phyloP scores from a whole-genome alignment of 805 yeast genomes.

The Grigorovia transvaalensis region DNA sequence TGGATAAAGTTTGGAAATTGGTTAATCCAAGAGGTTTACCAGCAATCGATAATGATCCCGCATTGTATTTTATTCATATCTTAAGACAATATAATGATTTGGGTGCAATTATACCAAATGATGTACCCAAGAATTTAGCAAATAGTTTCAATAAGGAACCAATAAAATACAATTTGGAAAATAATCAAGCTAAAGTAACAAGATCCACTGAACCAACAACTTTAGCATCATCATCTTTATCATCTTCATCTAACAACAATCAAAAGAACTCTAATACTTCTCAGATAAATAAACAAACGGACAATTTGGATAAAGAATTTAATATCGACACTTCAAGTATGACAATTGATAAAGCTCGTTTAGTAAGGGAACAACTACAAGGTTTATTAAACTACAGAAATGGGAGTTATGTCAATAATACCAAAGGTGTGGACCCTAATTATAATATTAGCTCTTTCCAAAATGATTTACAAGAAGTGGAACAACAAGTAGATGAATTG shows the following conservation, averaged over 20 bases:
- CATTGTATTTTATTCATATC: slow-evolving; percentile 79
- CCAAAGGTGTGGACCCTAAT: slow-evolving; percentile 18
- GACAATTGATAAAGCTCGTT: slow-evolving; percentile 7
- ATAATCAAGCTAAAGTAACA: slow-evolving; percentile 40
- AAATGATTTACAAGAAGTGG: slow-evolving; percentile 57
- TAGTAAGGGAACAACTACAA: slow-evolving; percentile 58
- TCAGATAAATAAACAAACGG: too few species aligned
- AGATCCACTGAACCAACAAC: slow-evolving; percentile 6
- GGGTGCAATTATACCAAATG: slow-evolving; percentile 76
- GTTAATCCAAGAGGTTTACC: slow-evolving; percentile 84
- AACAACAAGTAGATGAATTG: slow-evolving; percentile 63
- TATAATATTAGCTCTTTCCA: slow-evolving; percentile 41
- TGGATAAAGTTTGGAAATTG: slow-evolving; percentile 86
- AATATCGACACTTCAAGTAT: slow-evolving; percentile 1
- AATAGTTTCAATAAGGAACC: slow-evolving; percentile 84
- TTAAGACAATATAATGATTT: slow-evolving; percentile 76
- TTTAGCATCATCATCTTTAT: slow-evolving; percentile 3
- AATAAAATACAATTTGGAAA: slow-evolving; percentile 58
- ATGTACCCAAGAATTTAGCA: slow-evolving; percentile 87
- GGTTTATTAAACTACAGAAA: slow-evolving; percentile 74
- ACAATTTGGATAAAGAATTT: neutral
- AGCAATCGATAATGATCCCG: slow-evolving; percentile 89
- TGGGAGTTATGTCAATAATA: slow-evolving; percentile 37
- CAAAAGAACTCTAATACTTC: slow-evolving; percentile 4
- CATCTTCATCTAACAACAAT: slow-evolving; percentile 15